Conservation (phyloP, 352 stramenopile species). For the Thraustochytrium striatum region DNA sequence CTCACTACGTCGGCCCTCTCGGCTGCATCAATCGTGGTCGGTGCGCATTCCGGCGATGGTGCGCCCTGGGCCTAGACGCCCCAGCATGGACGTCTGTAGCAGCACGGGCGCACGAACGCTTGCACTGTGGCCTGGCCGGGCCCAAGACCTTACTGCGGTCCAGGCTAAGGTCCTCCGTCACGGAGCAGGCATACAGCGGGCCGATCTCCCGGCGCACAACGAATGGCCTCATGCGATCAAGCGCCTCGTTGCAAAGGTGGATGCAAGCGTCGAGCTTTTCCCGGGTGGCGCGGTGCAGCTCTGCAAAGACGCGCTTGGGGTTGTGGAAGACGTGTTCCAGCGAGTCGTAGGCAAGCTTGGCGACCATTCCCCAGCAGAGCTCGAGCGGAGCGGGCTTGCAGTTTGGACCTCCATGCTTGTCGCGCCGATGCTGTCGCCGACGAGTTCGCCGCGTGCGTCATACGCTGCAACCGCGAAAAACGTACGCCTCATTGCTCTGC, state of each 20-base stretch:
- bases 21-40: background rate
- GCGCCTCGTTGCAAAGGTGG: background rate
- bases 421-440: background rate
- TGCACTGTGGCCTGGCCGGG: background rate
- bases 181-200: background rate
- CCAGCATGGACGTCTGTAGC: background rate
- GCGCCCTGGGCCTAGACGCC: background rate
- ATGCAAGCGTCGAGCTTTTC: background rate
- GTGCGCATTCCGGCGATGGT: background rate
- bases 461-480: slow-evolving; percentile 20
- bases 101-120: background rate
- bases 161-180: background rate
- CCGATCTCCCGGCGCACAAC: background rate
- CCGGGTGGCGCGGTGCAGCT: slow-evolving; percentile 1
- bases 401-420: slow-evolving; percentile 13
- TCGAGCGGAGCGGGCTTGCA: background rate
- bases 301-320: background rate
- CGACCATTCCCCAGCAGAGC: background rate
- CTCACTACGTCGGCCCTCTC: background rate
- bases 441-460: background rate
- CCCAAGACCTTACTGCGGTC: background rate
- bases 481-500: slow-evolving; percentile 1
- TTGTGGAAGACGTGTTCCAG: background rate
- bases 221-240: background rate
- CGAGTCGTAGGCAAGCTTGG: background rate